Evolutionary conservation across 192 early-diverging fungal genomes (phyloP), one percentile per base, ranked within the genome.

Genomic region (Spizellomyces sp.): DNA sequence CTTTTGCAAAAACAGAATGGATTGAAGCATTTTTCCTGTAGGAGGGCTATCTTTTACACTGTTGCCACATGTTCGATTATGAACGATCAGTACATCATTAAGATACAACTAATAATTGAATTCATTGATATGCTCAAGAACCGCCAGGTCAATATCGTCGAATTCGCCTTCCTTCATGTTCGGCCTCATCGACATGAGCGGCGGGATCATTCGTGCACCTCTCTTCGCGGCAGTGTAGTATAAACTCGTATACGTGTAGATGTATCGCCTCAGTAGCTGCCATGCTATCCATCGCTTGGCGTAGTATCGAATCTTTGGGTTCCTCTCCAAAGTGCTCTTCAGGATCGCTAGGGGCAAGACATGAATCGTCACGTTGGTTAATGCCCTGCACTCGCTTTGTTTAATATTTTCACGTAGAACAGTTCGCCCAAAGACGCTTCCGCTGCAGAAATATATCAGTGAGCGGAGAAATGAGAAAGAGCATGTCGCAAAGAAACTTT

Each of bases 221-320:
- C 83, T 59, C 42, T 78, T 66, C 27, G 83, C 78, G 10, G 83
- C 83, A 17, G 68, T 78, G 58, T 79, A 82, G 50, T 85, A 85
- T 14, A 85, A 66, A 46, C 57, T 61, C 6, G 80, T 55, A 63
- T 85, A 85, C n/a, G 74, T 77, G 48, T 27, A 54, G 8, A 85
- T 72, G 73, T 85, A 85, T 45, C 73, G 50, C 7, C 83, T 65
- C 44, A 80, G 56, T 1, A 82, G 66, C 61, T 80, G 75, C 83
- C 83, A 85, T 43, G 72, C 76, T 22, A 80, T 85, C 83, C 83
- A 85, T 42, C 83, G 69, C 61, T 82, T 82, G 58, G 76, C 76
- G 68, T 85, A 85, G 69, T 85, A 85, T 21, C 56, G 58, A 47
- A 85, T 77, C 48, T 85, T 85, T 56, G 83, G 83, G 64, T 77